Percentiles rank a stretch among this genome's conserved stretches.
Conservation (phyloP, 2,329 filamentous ascomycete genomes). For the Cladosporium phlei region DNA sequence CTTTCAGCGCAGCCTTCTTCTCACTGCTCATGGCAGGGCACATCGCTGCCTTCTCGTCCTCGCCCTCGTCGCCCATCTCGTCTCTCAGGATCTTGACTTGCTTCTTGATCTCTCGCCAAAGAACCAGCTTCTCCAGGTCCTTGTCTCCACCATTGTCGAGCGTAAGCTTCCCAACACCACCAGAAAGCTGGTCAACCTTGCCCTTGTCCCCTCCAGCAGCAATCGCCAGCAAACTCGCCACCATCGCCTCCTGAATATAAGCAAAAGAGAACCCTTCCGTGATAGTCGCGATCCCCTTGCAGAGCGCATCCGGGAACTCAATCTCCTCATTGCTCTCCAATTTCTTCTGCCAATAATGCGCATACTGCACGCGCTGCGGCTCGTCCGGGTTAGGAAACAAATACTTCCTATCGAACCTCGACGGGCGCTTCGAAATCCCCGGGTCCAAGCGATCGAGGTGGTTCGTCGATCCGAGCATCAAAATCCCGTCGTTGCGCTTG, state of each 20-base stretch:
- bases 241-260: slow-evolving; percentile 66
- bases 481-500: slow-evolving; percentile 64
- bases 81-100: slow-evolving; percentile 58
- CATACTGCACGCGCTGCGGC: slow-evolving; percentile 55
- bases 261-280: slow-evolving; percentile 65
- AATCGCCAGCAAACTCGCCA: slow-evolving; percentile 58
- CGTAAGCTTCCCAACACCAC: too few species aligned
- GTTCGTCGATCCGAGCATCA: slow-evolving; percentile 49
- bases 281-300: slow-evolving; percentile 55
- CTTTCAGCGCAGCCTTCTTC: too few species aligned
- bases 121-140: slow-evolving; percentile 45
- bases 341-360: slow-evolving; percentile 59
- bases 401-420: slow-evolving; percentile 64
- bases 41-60: not conserved
- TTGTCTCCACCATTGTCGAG: not conserved
- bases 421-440: slow-evolving; percentile 58
- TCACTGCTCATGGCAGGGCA: not conserved
- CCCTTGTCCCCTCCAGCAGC: slow-evolving; percentile 42
- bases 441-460: slow-evolving; percentile 62
- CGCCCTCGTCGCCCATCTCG: slow-evolving; percentile 44
- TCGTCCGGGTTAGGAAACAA: slow-evolving; percentile 55
- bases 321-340: slow-evolving; percentile 54
- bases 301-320: slow-evolving; percentile 57
- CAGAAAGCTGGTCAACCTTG: slow-evolving; percentile 14
- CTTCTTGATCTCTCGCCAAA: slow-evolving; percentile 61